These are phyloP conservation scores for Viridothelium virens DNA, from an alignment of 495 filamentous ascomycete genomes.

Conservation along the genomic window DNA sequence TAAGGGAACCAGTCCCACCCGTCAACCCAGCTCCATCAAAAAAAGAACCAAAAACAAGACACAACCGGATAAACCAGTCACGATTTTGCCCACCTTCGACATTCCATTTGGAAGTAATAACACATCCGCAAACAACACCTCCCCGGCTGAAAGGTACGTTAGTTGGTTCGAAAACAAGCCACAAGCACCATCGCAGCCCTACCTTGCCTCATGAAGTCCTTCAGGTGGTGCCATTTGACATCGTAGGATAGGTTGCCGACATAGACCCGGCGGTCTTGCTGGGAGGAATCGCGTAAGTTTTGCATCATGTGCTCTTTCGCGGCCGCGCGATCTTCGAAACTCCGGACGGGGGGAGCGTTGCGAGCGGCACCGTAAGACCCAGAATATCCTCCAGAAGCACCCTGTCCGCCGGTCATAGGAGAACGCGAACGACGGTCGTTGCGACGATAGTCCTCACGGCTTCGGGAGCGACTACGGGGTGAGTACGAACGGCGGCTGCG, in stretches of 20 bases:
- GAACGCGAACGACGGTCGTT: conserved; percentile 72
- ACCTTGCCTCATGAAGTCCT: conserved; percentile 99
- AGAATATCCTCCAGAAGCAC: conserved; percentile 59
- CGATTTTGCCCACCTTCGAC: conserved; percentile 98
- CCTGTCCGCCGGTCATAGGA: conserved; percentile 71
- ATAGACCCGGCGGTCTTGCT: conserved; percentile 98
- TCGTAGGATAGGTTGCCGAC: conserved; percentile 98
- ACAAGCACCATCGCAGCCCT: conserved; percentile 34
- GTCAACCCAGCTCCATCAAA: conserved; percentile 99
- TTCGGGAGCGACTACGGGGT: conserved; percentile 84
- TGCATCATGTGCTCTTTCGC: conserved; percentile 95
- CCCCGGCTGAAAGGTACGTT: conserved; percentile 61
- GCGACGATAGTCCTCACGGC: conserved; percentile 73
- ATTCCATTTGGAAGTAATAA: conserved; percentile 99
- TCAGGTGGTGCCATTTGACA: conserved; percentile 99
- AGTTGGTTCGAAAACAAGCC: conserved; percentile 5
- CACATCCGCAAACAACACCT: conserved; percentile 99
- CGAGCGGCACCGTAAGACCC: conserved; percentile 53
- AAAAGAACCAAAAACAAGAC: conserved; percentile 52
- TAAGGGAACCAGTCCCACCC: conserved; percentile 80
- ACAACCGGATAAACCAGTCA: conserved; percentile 61
- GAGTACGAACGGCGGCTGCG: conserved; percentile 81
- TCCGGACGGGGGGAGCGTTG: conserved; percentile 58
- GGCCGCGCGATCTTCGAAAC: conserved; percentile 73
- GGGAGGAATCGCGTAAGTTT: conserved; percentile 82